A percentile compares a stretch with the other conserved stretches of the same genome.
phyloP scores from a whole-genome alignment of 1,284 basidiomycete genomes.

The Tausonia pullulans region DNA sequence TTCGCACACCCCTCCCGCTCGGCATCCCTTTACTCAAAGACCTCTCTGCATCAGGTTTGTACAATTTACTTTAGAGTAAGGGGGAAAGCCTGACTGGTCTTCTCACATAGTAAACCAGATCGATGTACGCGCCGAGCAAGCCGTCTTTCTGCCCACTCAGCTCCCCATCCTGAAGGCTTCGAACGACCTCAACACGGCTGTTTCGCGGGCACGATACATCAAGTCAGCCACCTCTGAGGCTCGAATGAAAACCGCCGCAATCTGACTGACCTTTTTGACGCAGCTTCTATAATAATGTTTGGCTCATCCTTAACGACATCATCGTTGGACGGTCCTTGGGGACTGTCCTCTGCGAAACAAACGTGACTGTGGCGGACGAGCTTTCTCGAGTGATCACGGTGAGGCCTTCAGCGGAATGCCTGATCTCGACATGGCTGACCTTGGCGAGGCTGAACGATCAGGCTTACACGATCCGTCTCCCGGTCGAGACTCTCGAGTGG shows the following conservation, averaged over 20 bases:
- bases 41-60: conserved; percentile 27
- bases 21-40: conserved; percentile 25
- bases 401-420: conserved; percentile 2
- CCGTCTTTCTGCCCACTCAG: conserved; percentile 32
- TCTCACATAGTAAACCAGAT: conserved; percentile 25
- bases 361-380: conserved; percentile 13
- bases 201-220: conserved; percentile 33
- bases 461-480: conserved; percentile 41
- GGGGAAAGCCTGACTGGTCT: neutral
- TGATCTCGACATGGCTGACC: neutral
- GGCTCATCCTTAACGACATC: conserved; percentile 82
- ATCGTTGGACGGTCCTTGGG: conserved; percentile 66
- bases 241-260: conserved; percentile 16
- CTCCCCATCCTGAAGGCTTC: conserved; percentile 20
- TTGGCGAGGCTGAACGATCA: conserved; percentile 19
- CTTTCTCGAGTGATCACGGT: conserved; percentile 24
- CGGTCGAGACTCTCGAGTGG: conserved; percentile 59
- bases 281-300: conserved; percentile 82
- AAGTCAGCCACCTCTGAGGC: conserved; percentile 38
- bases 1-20: neutral
- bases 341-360: conserved; percentile 55
- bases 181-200: conserved; percentile 18
- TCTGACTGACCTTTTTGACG: neutral
- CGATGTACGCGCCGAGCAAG: conserved; percentile 32
- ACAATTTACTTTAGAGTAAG: neutral